Evolutionary conservation across 305 asterid species (phyloP), one percentile per base, ranked within the genome.

Genomic region (Fraxinus latifolia): DNA sequence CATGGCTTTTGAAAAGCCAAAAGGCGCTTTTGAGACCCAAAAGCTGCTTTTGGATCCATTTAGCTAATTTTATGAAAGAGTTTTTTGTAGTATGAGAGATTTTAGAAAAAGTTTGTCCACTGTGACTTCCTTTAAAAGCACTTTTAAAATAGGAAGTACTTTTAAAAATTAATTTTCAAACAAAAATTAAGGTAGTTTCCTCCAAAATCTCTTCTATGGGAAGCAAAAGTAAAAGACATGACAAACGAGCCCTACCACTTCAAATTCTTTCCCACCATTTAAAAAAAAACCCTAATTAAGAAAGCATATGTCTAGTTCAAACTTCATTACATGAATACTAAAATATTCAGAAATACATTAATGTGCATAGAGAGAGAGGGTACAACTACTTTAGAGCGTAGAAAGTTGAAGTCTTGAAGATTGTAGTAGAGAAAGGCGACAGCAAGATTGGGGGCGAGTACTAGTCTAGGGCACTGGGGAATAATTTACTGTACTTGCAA

Each of bases 391-490:
- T 29, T 74, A 50, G 47, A 67, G 79, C 37, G 55, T 32, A 36
- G 79, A 76, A 78, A 53, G 62, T 53, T 53, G 65, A 53, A 53
- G 3, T 53, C 67, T 29, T 79, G 80, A 77, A 9, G 67, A 44
- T 33, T 58, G 78, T 12, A 34, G 80, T 44, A 42, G 44, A 73
- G 82, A 37, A 70, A 74, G 60, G 12, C 55, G 23, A 58, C 7
- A 23, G 14, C 15, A 58, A 67, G 77, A 80, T 83, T 86, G 87
- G 88, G 85, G 83, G 89, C 87, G 87, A 83, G 85, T 81, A 83
- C 77, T 5, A n/a, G 71, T 15, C 39, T 76, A 37, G 60, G 87
- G 81, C 5, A 58, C 0, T 0, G 77, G 58, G 37, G 9, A 44
- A 14, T 27, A n/a, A 12, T n/a, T 50, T 86, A 74, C 17, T 27